Evolutionary conservation across 129 eudicot genomes (phyloP), one percentile per base, ranked within the genome.

Genomic region (Apium graveolens): DNA sequence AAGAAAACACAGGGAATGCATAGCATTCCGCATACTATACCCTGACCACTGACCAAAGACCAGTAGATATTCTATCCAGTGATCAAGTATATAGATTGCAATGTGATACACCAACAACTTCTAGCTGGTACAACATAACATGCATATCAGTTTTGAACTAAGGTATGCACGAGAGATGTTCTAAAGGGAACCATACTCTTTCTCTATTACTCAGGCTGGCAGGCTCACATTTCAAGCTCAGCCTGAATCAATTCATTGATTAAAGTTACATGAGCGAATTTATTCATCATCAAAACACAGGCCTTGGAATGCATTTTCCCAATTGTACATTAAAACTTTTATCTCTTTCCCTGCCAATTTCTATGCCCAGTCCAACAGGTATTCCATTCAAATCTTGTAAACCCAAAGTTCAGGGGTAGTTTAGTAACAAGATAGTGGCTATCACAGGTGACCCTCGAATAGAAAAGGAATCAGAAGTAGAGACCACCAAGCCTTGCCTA

Each of bases 261-360:
- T 11, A 35, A 43, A 70, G 73, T 49, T 43, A 70, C 46, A 70
- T 63, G 45, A 48, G 68, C 35, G 37, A 78, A 18, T 34, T 71
- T 79, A 79, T 70, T 79, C 70, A 49, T 70, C 82, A 78, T 21
- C 49, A 18, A 70, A 34, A 44, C 71, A 39, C 29, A 41, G 9
- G 26, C 31, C 78, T 45, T 8, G 31, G 37, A 83, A 83, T 34
- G 76, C 80, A 83, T 81, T 80, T 60, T 24, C 53, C 49, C 78
- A 73, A 84, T 84, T 84, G 82, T 84, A 87, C 86, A 84, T 49
- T 62, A 87, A 57, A 81, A 76, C 78, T 44, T 21, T 78, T 76
- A 34, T 43, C 77, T 78, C 76, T 80, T 60, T 75, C 0, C 66
- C 18, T 18, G 68, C 39, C 57, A 38, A 76, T 48, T 39, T 43